Percentiles rank a stretch among this genome's conserved stretches.
phyloP scores from a whole-genome alignment of 1,284 basidiomycete species.

The Fomes fomentarius region DNA sequence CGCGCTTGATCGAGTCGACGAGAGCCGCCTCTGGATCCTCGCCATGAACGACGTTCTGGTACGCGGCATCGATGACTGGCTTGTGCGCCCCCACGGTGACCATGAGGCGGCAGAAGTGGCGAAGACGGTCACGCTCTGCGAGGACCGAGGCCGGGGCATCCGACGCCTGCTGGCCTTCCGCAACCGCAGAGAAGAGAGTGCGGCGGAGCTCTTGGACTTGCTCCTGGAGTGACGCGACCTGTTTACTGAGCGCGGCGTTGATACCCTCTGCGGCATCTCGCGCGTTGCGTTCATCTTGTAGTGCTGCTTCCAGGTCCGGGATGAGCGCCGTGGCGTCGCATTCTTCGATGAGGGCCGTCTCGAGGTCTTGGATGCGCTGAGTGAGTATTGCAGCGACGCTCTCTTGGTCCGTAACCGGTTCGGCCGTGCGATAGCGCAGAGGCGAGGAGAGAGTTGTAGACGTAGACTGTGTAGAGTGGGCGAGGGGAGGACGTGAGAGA shows the following conservation, averaged over 20 bases:
- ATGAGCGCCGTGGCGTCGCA: slow-evolving; percentile 8
- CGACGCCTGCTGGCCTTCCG: background rate
- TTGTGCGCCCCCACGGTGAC: slow-evolving; percentile 35
- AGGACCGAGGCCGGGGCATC: slow-evolving; percentile 26
- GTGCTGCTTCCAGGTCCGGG: slow-evolving; percentile 25
- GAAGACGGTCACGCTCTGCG: slow-evolving; percentile 32
- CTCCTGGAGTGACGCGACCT: slow-evolving; percentile 22
- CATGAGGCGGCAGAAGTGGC: slow-evolving; percentile 35
- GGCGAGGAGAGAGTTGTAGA: background rate
- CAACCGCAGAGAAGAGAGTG: slow-evolving; percentile 32
- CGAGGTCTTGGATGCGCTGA: slow-evolving; percentile 29
- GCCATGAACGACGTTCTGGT: slow-evolving; percentile 27
- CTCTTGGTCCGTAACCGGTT: slow-evolving; percentile 7
- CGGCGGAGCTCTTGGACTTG: slow-evolving; percentile 35
- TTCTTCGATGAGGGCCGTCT: slow-evolving; percentile 11
- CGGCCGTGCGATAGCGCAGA: slow-evolving; percentile 1
- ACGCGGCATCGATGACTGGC: slow-evolving; percentile 26
- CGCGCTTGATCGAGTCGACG: slow-evolving; percentile 48
- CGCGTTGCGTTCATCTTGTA: slow-evolving; percentile 20
- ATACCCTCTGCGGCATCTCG: slow-evolving; percentile 14
- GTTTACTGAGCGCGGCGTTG: slow-evolving; percentile 11
- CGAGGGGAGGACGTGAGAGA: slow-evolving; percentile 5
- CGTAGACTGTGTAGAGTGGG: background rate
- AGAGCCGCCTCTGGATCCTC: slow-evolving; percentile 47
- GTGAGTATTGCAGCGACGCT: slow-evolving; percentile 23